phyloP scores from a whole-genome alignment of 139 green algal species.

The Coccomyxa sp. region DNA sequence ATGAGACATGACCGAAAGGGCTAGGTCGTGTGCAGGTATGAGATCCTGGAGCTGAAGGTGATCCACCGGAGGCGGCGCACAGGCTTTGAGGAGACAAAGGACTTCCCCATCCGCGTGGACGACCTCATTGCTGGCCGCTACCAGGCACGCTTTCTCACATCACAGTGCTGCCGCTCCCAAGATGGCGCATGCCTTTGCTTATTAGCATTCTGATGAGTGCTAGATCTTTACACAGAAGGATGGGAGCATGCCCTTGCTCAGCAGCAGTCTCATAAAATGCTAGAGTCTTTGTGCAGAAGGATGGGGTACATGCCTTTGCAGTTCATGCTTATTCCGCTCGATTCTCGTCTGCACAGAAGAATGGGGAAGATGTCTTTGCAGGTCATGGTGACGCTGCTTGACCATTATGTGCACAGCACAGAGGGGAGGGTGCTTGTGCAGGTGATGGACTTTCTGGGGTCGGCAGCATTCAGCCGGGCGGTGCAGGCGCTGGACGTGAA shows the following conservation, averaged over 20 bases:
- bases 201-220: too few relatives aligned
- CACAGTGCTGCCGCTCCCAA: too few relatives aligned
- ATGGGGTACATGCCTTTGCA: background rate
- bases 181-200: too few relatives aligned
- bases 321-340: too few relatives aligned
- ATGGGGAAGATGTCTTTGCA: too few relatives aligned
- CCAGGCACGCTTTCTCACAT: constrained; percentile 34
- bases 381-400: too few relatives aligned
- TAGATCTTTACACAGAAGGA: too few relatives aligned
- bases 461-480: constrained; percentile 91
- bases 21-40: constrained; percentile 50
- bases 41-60: constrained; percentile 72
- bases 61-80: constrained; percentile 66
- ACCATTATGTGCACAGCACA: too few relatives aligned
- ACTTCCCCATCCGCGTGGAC: constrained; percentile 77
- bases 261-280: too few relatives aligned
- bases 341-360: too few relatives aligned
- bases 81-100: constrained; percentile 91
- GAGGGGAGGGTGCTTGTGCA: constrained; percentile 16
- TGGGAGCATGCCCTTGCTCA: too few relatives aligned
- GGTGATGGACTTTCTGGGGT: constrained; percentile 88
- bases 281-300: background rate
- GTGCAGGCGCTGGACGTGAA: constrained; percentile 90
- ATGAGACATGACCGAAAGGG: too few relatives aligned
- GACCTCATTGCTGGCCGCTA: constrained; percentile 90